phyloP scores from a whole-genome alignment of 768 basidiomycete genomes.

The Trametes coccinea region DNA sequence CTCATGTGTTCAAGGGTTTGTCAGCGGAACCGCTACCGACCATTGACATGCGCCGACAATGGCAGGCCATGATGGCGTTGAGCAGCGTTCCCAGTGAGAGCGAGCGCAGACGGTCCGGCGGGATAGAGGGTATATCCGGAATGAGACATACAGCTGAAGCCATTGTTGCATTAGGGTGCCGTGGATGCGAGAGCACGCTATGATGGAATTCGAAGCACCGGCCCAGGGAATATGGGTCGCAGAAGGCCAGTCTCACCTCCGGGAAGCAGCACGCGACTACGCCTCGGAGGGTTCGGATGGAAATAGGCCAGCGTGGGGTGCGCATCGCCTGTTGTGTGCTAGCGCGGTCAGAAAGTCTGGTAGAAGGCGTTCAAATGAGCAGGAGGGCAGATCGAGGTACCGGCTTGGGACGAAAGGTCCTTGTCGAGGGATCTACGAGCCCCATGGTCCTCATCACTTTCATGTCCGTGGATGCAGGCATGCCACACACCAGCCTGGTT shows the following conservation, averaged over 20 bases:
- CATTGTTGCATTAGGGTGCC: slow-evolving; percentile 2
- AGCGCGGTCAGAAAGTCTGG: slow-evolving; percentile 17
- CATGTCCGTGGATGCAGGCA: slow-evolving; percentile 9
- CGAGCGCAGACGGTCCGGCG: slow-evolving; percentile 9
- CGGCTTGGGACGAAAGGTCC: slow-evolving; percentile 12
- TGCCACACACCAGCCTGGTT: background rate
- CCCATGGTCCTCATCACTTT: slow-evolving; percentile 8
- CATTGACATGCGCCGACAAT: slow-evolving; percentile 12
- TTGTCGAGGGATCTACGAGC: slow-evolving; percentile 13
- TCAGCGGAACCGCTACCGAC: slow-evolving; percentile 2
- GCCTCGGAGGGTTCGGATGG: slow-evolving; percentile 7
- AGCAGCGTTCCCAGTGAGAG: background rate
- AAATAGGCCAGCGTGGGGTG: background rate
- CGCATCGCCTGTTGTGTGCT: slow-evolving; percentile 9
- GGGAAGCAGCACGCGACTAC: slow-evolving; percentile 7
- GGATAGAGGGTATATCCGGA: slow-evolving; percentile 1
- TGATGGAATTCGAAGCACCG: slow-evolving; percentile 2
- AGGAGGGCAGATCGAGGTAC: background rate
- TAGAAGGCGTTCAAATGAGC: slow-evolving; percentile 8
- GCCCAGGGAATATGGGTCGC: background rate
- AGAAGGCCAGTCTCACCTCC: slow-evolving; percentile 1
- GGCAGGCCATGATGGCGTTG: background rate
- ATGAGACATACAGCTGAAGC: slow-evolving; percentile 2
- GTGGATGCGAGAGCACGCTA: slow-evolving; percentile 8
- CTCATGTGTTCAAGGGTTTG: slow-evolving; percentile 9